Base-by-base conservation (phyloP, 306 rosid species). In the Morella rubra region DNA sequence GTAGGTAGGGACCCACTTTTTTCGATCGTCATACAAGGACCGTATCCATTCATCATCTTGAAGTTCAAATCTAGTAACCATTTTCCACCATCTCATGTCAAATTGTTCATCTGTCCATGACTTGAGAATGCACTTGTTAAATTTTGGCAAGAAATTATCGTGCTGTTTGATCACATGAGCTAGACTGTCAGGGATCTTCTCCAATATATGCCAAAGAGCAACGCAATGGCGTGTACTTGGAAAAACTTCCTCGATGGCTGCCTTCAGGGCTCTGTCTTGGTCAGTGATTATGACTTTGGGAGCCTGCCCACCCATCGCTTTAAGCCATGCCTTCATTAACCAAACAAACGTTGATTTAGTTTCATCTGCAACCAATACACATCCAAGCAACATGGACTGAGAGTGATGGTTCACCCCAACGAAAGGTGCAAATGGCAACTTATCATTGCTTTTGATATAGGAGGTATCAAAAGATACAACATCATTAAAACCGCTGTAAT, bases 351-450 rank as follows among this genome's bases (percentile, higher is more conserved):
- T 85, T 44, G 88, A 73, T 65, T 78, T 85, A 46, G 80, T 77
- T 66, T 82, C 87, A 73, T 87, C 91, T 49, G 87, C 85, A 82
- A 83, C 78, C 79, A 87, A 53, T 5, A 85, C 87, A 80, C 91
- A 87, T 55, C 91, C 91, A 62, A 87, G 88, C 73, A 87, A 68
- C 89, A 87, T 84, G 32, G 91, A 54, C 80, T 87, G 91, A 58
- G 60, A 83, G 65, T 87, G 91, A 80, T 87, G 88, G 73, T 87
- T 87, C 79, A 81, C 91, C 71, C 91, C 91, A 75, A 87, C 77
- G 72, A 87, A 85, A 49, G 91, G 88, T 62, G 87, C 87, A 76
- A 85, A 82, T 40, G 91, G 88, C 59, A 87, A 76, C 65, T 85
- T 87, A 62, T 87, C 91, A 32, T 85, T 85, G 60, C 73, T 62